phyloP scores from a whole-genome alignment of 495 filamentous ascomycete species.

The Lepidopterella palustris region DNA sequence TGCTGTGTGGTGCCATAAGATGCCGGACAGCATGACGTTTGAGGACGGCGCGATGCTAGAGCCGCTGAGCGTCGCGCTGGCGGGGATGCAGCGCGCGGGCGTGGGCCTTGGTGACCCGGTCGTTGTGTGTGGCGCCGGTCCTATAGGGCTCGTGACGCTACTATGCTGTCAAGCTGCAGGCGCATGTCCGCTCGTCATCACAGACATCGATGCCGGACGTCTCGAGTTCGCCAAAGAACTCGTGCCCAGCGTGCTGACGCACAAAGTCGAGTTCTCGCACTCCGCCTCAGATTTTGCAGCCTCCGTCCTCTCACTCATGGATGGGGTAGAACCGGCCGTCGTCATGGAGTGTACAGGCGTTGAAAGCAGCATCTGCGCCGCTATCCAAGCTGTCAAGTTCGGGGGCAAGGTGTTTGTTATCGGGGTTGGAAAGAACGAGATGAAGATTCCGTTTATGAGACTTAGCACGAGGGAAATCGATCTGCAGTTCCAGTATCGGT shows the following conservation, averaged over 20 bases:
- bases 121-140: constrained; percentile 81
- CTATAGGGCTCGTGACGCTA: constrained; percentile 81
- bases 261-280: constrained; percentile 62
- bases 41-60: constrained; percentile 85
- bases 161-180: constrained; percentile 77
- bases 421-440: constrained; percentile 89
- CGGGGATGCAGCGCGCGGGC: constrained; percentile 71
- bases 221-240: constrained; percentile 75
- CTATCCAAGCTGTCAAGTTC: constrained; percentile 84
- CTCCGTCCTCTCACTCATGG: constrained; percentile 57
- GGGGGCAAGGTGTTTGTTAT: constrained; percentile 92
- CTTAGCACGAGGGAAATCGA: constrained; percentile 86
- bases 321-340: constrained; percentile 66
- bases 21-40: constrained; percentile 71
- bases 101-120: constrained; percentile 77
- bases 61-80: constrained; percentile 77
- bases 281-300: constrained; percentile 64
- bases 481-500: constrained; percentile 91
- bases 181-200: constrained; percentile 80
- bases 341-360: constrained; percentile 88
- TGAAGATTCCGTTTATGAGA: constrained; percentile 89
- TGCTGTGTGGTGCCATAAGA: constrained; percentile 89
- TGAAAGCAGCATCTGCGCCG: constrained; percentile 76
- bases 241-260: constrained; percentile 64
- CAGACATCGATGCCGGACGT: constrained; percentile 82